Base-by-base conservation (phyloP, 495 filamentous ascomycete genomes). In the Aspergillus leporis region DNA sequence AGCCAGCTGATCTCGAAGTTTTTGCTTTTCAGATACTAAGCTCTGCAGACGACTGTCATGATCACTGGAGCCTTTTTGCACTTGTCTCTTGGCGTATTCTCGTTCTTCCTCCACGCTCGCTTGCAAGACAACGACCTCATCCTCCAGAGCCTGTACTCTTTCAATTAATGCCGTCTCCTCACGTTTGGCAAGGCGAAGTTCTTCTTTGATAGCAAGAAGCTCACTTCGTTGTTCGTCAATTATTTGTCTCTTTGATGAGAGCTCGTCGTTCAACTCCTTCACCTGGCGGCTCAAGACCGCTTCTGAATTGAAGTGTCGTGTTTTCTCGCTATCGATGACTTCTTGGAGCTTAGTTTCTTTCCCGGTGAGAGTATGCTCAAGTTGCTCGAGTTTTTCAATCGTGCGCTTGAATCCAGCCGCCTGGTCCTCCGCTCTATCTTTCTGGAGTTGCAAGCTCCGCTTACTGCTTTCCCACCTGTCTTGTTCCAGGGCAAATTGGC, bases 91-190 rank as follows among this genome's bases (percentile, higher is more conserved):
- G 16, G 83, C 84, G 40, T 82, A 81, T 60, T 88, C 84, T 59
- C 81, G 81, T 67, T 90, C 90, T 59, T 94, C 90, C 59, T 92
- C 89, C 45, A 92, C 70, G 52, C 82, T 87, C 19, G 81, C 80
- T 65, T 92, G 90, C 31, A 93, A 73, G 36, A 93, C 82, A 50
- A 92, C 85, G 12, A 93, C 78, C 66, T 95, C 90, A 60, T 93
- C 90, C 66, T 93, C 89, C 16, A 95, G 68, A n/a, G 80, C 84
- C 61, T 90, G 83, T 9, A 89, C 74, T 63, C 87, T 91, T 48
- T 91, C 87, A 43, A 78, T 76, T 30, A 91, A 75, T 1, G 77
- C 70, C 53, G 83, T 79, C 70, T 86, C 83, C 38, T 88, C 85
- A 16, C 87, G 83, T 62, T 85, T 81, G 49, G 82, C 83, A 49